These are phyloP conservation scores for Begonia loranthoides DNA, from an alignment of 306 rosid species.

Conservation along the genomic window DNA sequence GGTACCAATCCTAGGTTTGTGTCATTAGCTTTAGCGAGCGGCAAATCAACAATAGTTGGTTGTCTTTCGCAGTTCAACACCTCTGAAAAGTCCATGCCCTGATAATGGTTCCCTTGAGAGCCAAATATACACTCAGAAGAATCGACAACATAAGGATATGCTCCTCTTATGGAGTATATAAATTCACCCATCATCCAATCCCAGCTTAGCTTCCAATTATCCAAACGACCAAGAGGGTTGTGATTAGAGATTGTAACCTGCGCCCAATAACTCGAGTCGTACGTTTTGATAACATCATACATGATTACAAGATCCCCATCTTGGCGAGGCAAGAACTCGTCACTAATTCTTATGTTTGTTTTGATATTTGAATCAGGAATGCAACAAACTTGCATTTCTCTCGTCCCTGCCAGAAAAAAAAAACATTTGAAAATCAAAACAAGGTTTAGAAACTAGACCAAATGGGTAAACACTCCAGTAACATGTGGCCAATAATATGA, in stretches of 20 bases:
- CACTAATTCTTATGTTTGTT: constrained; percentile 36
- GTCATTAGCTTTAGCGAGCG: constrained; percentile 65
- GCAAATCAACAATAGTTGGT: constrained; percentile 84
- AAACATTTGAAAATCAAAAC: too few species aligned
- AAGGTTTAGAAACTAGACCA: too few species aligned
- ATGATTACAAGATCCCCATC: constrained; percentile 83
- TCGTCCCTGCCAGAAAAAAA: too few species aligned
- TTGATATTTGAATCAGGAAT: constrained; percentile 32
- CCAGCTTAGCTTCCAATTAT: constrained; percentile 84
- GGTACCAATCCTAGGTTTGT: constrained; percentile 54
- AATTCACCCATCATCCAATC: constrained; percentile 89
- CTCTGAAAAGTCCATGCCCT: constrained; percentile 44
- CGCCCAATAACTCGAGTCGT: constrained; percentile 60
- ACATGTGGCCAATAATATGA: too few species aligned
- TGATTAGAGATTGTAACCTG: constrained; percentile 72
- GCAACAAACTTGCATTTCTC: constrained; percentile 55
- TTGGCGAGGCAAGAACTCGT: constrained; percentile 53
- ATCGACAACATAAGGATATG: constrained; percentile 70
- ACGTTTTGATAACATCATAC: constrained; percentile 72
- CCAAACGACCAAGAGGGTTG: constrained; percentile 89
- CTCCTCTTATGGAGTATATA: constrained; percentile 71
- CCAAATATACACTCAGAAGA: constrained; percentile 80
- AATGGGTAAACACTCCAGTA: too few species aligned
- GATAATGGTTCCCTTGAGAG: constrained; percentile 36
- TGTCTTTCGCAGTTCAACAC: constrained; percentile 66